phyloP scores from a whole-genome alignment of 2,329 filamentous ascomycete species.

The Fusarium nelsonii region DNA sequence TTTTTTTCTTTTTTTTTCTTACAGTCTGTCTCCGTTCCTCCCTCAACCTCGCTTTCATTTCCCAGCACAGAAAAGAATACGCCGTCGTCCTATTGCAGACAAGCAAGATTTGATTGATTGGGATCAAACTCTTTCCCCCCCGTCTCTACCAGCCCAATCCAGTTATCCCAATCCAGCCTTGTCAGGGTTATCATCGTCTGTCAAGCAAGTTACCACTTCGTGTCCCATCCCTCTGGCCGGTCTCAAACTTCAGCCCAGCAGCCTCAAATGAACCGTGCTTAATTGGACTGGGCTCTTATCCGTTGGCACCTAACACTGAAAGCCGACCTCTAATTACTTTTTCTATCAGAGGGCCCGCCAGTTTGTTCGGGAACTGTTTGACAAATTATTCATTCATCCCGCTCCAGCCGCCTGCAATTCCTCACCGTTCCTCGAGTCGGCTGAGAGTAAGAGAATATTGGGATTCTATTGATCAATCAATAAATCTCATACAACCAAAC shows the following conservation, averaged over 20 bases:
- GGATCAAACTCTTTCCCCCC: background rate
- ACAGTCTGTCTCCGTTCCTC: slow-evolving; percentile 4
- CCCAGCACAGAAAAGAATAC: background rate
- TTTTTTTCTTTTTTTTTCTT: background rate
- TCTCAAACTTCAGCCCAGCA: slow-evolving; percentile 48
- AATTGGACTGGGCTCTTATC: slow-evolving; percentile 25
- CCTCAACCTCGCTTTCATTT: slow-evolving; percentile 7
- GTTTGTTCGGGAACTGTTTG: background rate
- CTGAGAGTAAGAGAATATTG: no score
- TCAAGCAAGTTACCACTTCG: slow-evolving; percentile 17
- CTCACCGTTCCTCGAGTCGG: background rate
- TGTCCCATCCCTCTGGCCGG: slow-evolving; percentile 37
- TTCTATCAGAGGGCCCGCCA: background rate
- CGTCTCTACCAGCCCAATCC: background rate
- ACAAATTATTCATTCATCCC: slow-evolving; percentile 11
- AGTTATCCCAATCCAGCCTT: background rate
- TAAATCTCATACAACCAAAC: slow-evolving; percentile 19
- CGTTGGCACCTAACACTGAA: slow-evolving; percentile 15
- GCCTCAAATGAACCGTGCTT: slow-evolving; percentile 38
- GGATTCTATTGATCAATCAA: background rate
- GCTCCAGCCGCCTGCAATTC: slow-evolving; percentile 18
- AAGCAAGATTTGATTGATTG: background rate
- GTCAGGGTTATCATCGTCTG: slow-evolving; percentile 15
- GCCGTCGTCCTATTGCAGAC: slow-evolving; percentile 14
- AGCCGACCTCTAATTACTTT: slow-evolving; percentile 8